These are phyloP conservation scores for Hemileia vastatrix DNA, from an alignment of 1,284 basidiomycete species.

Conservation along the genomic window DNA sequence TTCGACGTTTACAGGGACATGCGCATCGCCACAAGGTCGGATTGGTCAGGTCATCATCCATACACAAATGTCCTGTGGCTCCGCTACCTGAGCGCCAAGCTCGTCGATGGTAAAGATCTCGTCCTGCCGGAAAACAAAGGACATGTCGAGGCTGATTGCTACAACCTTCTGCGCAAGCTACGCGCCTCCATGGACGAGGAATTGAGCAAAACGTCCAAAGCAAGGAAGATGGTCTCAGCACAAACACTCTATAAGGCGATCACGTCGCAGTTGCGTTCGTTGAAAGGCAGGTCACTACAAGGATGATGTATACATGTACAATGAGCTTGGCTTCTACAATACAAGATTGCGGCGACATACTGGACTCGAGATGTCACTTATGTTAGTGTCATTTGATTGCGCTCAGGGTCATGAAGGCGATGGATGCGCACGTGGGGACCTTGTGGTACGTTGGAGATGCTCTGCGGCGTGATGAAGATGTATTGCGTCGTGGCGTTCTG, in stretches of 20 bases:
- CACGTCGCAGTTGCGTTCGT: no score
- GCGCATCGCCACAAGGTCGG: constrained; percentile 53
- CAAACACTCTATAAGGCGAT: no score
- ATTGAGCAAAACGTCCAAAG: not conserved
- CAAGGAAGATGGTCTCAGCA: not conserved
- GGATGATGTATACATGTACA: no score
- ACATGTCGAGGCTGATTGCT: no score
- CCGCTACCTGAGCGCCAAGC: constrained; percentile 63
- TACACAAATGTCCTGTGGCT: constrained; percentile 87
- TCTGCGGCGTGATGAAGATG: constrained; percentile 72
- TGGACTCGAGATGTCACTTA: no score
- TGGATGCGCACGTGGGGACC: constrained; percentile 9
- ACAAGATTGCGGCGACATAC: no score
- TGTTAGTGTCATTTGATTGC: constrained; percentile 7
- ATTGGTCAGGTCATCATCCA: constrained; percentile 66
- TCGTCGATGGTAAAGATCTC: constrained; percentile 60
- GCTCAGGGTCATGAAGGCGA: constrained; percentile 7
- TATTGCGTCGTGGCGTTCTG: constrained; percentile 52
- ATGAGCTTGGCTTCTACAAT: no score
- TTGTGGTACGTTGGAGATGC: not conserved
- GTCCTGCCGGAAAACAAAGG: constrained; percentile 47
- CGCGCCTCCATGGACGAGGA: not conserved
- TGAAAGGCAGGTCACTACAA: no score
- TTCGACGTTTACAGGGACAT: constrained; percentile 91
- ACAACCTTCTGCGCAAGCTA: no score